These are phyloP conservation scores for Blastobotrys arbuscula DNA, from an alignment of 1,139 yeast species.

Conservation along the genomic window DNA sequence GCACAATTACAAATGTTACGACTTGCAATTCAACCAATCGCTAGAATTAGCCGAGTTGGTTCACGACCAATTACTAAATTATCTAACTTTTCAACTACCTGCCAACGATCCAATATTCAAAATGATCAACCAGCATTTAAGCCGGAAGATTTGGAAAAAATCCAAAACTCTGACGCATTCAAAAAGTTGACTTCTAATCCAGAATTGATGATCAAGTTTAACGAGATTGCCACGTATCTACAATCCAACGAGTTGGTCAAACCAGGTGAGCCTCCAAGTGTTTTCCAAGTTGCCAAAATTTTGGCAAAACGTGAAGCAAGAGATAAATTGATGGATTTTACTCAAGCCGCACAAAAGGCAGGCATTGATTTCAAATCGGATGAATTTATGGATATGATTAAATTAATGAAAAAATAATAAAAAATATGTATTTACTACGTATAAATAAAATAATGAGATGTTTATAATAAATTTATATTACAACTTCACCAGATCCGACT, in stretches of 20 bases:
- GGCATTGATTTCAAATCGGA: slow-evolving; percentile 14
- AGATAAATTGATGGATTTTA: slow-evolving; percentile 12
- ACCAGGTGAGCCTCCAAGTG: slow-evolving; percentile 12
- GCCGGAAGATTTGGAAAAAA: slow-evolving; percentile 5
- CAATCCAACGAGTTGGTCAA: slow-evolving; percentile 8
- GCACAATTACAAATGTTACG: not conserved
- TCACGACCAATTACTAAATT: not conserved
- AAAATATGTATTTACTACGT: not conserved
- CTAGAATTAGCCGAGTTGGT: not conserved
- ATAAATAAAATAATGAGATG: slow-evolving; percentile 1
- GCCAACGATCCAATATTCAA: not conserved
- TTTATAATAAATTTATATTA: not conserved
- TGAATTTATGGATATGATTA: slow-evolving; percentile 13
- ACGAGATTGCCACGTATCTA: slow-evolving; percentile 12
- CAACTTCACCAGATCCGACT: slow-evolving; percentile 28
- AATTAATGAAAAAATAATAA: slow-evolving; percentile 8
- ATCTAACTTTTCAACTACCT: not conserved
- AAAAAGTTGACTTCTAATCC: slow-evolving; percentile 9
- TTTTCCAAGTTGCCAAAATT: slow-evolving; percentile 14
- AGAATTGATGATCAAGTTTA: slow-evolving; percentile 10
- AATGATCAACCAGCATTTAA: not conserved
- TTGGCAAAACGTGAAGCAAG: slow-evolving; percentile 15
- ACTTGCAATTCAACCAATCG: not conserved
- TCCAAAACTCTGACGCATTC: slow-evolving; percentile 7
- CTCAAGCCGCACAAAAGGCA: slow-evolving; percentile 8